These are phyloP conservation scores for Penicillium sp. DNA, from an alignment of 2,329 filamentous ascomycete genomes.

Conservation along the genomic window DNA sequence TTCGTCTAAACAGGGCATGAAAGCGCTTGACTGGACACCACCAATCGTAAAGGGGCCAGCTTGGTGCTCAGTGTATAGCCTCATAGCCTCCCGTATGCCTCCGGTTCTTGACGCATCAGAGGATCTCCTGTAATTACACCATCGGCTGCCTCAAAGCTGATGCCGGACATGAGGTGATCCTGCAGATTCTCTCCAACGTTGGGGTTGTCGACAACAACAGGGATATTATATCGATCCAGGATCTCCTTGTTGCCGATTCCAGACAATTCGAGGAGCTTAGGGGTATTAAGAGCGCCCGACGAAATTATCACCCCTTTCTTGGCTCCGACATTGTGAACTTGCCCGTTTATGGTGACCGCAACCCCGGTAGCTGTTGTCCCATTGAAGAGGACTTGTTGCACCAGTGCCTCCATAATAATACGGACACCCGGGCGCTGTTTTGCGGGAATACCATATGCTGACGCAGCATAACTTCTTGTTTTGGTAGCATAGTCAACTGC, in stretches of 20 bases:
- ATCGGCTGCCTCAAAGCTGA: constrained; percentile 20
- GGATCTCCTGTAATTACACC: not conserved
- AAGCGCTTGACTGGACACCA: constrained; percentile 5
- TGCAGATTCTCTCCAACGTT: constrained; percentile 4
- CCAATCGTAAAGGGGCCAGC: constrained; percentile 8
- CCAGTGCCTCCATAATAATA: not conserved
- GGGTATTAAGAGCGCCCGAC: constrained; percentile 2
- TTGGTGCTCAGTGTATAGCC: constrained; percentile 7
- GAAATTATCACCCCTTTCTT: constrained; percentile 1
- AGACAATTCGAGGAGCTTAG: constrained; percentile 3
- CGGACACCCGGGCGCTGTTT: not conserved
- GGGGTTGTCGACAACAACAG: not conserved
- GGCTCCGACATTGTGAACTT: not conserved
- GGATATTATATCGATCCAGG: not conserved
- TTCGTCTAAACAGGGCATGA: not conserved
- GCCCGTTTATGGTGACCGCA: not conserved
- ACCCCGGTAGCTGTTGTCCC: not conserved
- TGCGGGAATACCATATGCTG: not conserved
- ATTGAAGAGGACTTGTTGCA: not conserved
- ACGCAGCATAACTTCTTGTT: constrained; percentile 4
- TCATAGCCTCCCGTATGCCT: constrained; percentile 46
- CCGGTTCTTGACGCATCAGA: constrained; percentile 34
- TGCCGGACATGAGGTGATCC: constrained; percentile 12
- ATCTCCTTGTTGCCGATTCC: constrained; percentile 1
- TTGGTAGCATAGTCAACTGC: constrained; percentile 24